These are phyloP conservation scores for Corymbia maculata DNA, from an alignment of 345 rosid species.

Conservation along the genomic window DNA sequence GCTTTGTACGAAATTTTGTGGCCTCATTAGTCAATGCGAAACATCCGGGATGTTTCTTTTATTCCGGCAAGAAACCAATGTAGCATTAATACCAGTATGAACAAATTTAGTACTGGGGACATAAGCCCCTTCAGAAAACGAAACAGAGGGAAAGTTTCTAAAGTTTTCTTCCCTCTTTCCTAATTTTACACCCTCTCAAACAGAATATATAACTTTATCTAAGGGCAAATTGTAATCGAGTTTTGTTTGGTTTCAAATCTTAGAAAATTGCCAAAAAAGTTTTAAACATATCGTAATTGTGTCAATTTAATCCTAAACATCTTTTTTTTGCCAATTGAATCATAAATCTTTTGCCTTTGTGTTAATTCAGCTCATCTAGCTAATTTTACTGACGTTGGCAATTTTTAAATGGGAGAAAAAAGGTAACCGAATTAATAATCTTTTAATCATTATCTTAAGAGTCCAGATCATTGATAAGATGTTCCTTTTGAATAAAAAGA, in stretches of 20 bases:
- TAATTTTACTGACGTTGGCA: no score
- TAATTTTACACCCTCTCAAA: not conserved
- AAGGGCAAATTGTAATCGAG: not conserved
- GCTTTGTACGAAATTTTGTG: not conserved
- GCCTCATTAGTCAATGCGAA: not conserved
- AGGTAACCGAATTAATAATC: not conserved
- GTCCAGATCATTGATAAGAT: not conserved
- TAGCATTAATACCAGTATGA: not conserved
- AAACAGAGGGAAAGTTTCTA: not conserved
- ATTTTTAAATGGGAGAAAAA: not conserved
- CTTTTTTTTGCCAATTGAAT: no score
- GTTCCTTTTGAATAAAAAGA: no score
- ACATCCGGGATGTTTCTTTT: not conserved
- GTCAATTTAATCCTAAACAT: no score
- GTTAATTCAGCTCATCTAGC: no score
- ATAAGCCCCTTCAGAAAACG: not conserved
- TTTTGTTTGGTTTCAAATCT: not conserved
- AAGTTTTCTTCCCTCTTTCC: not conserved
- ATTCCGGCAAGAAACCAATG: not conserved
- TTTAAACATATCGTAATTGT: no score
- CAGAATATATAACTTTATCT: not conserved
- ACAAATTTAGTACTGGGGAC: not conserved
- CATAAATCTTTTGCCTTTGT: no score
- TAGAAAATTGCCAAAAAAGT: not conserved
- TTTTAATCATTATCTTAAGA: no score